These are phyloP conservation scores for Coemansia sp. DNA, from an alignment of 192 early-diverging fungal genomes.

Conservation along the genomic window DNA sequence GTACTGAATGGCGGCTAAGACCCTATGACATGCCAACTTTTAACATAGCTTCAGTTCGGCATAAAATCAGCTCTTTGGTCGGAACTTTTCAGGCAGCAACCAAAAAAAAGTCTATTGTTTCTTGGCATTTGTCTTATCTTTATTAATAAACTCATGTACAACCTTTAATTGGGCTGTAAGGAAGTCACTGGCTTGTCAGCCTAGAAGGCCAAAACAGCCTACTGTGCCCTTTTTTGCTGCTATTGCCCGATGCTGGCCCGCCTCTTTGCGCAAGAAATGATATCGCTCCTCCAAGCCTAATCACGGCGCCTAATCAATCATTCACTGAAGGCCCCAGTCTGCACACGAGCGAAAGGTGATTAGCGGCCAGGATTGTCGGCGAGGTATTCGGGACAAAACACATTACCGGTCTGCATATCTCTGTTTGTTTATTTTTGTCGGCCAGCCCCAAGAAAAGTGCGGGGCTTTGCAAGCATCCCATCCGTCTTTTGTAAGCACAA, in stretches of 20 bases:
- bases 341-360: not conserved
- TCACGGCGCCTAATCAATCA: not conserved
- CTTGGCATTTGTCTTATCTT: not conserved
- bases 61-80: not conserved
- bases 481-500: not conserved
- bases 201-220: not conserved
- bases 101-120: not conserved
- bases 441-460: not conserved
- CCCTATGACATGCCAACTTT: not conserved
- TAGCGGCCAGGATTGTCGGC: not conserved
- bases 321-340: not conserved
- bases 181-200: not conserved
- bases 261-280: not conserved
- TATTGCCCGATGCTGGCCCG: not conserved
- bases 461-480: not conserved
- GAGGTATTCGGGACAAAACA: not conserved
- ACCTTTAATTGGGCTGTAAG: not conserved
- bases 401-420: not conserved
- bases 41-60: not conserved
- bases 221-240: not conserved
- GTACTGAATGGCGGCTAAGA: slow-evolving; percentile 18
- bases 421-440: not conserved
- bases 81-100: not conserved
- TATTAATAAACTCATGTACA: not conserved
- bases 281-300: not conserved